Evolutionary conservation across 257 asterid genomes (phyloP), one percentile per base, ranked within the genome.

Genomic region (Leonotis leonurus): DNA sequence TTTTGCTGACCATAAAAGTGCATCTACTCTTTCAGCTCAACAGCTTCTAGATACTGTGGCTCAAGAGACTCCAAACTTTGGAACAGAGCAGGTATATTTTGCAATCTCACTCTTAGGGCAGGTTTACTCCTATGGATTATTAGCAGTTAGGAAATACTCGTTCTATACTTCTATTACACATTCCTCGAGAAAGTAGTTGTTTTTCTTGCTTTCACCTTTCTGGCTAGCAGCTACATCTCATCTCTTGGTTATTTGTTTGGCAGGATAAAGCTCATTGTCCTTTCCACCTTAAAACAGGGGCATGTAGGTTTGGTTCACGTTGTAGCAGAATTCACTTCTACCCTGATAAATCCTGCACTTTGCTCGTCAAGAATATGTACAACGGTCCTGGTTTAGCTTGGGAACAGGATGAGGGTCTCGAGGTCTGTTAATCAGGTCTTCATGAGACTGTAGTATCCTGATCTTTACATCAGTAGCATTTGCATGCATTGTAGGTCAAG

Each of bases 341-440:
- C 78, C 99, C 99, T 35, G 89, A 92, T 76, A 85, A 83, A 73
- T 85, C 99, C 39, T 86, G 97, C 81, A 92, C 97, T 49, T 58
- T 92, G 75, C 94, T 92, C 33, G 76, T 92, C 65, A 92, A 86
- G 83, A 89, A 89, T 81, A 92, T 92, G 97, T 92, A 92, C 61
- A 79, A 57, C 22, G 97, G 99, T 64, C 97, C 96, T 72, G 99
- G 97, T 64, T 87, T 89, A 66, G 89, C 94, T 59, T 92, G 96
- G 99, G 99, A 89, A 83, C 97, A 86, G 77, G 99, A 92, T 72
- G 99, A 92, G 78, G 94, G 95, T 80, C 99, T 92, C 75, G 99
- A 92, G 99, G 99, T 92, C 99, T 92, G 99, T 92, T 89, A 84
- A 77, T 79, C 87, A 73, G 74, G 86, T 83, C 89, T 80, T 70